Evolutionary conservation across 2,329 filamentous ascomycete genomes (phyloP), one percentile per base, ranked within the genome.

Genomic region (Aureobasidium sp.): DNA sequence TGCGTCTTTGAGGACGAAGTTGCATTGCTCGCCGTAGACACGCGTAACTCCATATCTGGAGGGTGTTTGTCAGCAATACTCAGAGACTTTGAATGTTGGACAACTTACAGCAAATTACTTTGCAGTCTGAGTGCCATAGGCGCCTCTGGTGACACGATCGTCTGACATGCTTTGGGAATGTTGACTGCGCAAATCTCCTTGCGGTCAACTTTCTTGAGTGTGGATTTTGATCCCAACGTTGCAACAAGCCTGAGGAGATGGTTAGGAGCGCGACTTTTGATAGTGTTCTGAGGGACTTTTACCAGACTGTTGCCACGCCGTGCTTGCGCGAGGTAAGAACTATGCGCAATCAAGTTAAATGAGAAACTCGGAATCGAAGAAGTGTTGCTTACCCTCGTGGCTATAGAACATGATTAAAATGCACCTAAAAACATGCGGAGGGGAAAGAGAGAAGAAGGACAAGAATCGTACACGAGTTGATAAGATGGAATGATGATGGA

Each of bases 261-360:
- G 61, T 45, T 64, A 76, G 68, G 16, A 16, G 36, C 16, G 21
- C 16, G 41, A 6, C 44, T 29, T n/a, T 14, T 32, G 25, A 29
- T 9, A 34, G 39, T 11, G 42, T 62, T n/a, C 34, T 27, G 29
- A 41, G n/a, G 39, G 16, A 27, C 9, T 70, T 83, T 69, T 80
- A 96, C 93, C 94, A 99, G 63, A 99, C 87, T 2, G 93, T 99
- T 14, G 93, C 89, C 62, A 99, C 89, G 61, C 94, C 94, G 82
- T 97, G 89, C 72, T 94, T 88, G 70, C 86, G 86, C 64, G 84
- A 93, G 3, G 87, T 94, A 61, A 99, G 84, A 63, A 99, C 84
- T 86, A 34, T 39, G 29, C 55, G 45, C 61, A 54, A 54, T 55
- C 41, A 51, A 14, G 21, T 44, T 30, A 45, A 48, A 48, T 34